Evolutionary conservation across 305 asterid genomes (phyloP).

Genomic region (Fraxinus latifolia): DNA sequence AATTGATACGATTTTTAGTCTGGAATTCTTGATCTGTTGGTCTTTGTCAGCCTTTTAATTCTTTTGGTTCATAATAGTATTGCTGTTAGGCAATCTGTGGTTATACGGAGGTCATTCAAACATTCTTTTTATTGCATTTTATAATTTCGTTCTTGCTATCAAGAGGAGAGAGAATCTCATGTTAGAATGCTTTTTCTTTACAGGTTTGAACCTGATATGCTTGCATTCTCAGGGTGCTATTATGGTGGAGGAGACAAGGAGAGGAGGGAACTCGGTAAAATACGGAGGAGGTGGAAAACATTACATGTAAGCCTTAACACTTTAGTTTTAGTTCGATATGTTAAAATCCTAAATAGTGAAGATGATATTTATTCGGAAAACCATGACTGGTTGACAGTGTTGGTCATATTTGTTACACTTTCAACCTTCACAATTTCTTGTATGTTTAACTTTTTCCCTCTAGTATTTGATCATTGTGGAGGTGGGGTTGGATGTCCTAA

Average conservation of each 20-base stretch:
- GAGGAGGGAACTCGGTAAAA: conserved; percentile 74
- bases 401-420: background rate
- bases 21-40: background rate
- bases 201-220: conserved; percentile 99
- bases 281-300: conserved; percentile 92
- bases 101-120: conserved; percentile 17
- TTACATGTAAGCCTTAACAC: conserved; percentile 38
- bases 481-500: background rate
- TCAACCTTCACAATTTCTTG: background rate
- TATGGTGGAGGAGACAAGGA: conserved; percentile 98
- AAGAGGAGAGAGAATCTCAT: conserved; percentile 17
- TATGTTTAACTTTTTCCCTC: background rate
- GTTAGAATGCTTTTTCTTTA: conserved; percentile 18
- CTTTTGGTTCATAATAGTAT: background rate
- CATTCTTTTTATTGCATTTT: conserved; percentile 9
- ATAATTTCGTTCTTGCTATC: background rate
- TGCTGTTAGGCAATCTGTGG: background rate
- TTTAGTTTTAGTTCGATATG: background rate
- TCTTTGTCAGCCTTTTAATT: background rate
- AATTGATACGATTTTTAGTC: background rate
- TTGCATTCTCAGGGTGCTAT: conserved; percentile 98
- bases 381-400: background rate
- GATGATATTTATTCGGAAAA: background rate
- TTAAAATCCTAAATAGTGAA: background rate
- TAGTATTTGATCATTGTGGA: background rate